These are phyloP conservation scores for Avena sativa DNA, from an alignment of 176 grass and related monocot species.

Conservation along the genomic window DNA sequence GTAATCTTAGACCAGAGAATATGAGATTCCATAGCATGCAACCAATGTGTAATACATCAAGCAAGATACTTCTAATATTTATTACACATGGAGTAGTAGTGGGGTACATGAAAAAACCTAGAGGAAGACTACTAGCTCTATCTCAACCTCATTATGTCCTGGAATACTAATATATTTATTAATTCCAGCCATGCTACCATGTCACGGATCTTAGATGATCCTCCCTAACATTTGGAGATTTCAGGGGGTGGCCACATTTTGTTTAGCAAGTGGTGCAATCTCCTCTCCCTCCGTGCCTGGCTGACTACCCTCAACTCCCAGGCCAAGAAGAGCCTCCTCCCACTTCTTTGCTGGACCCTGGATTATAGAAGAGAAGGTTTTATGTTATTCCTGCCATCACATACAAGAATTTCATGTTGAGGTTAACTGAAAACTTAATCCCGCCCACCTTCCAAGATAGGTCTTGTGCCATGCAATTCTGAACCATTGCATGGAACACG, in stretches of 20 bases:
- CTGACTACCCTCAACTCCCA: constrained; percentile 60
- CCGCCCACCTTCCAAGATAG: constrained; percentile 74
- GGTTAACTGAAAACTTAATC: not conserved
- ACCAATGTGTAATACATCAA: not conserved
- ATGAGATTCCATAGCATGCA: not conserved
- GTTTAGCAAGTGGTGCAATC: constrained; percentile 62
- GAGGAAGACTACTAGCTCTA: constrained; percentile 12
- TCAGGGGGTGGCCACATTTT: constrained; percentile 72
- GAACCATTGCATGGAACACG: constrained; percentile 57
- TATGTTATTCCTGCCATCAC: not conserved
- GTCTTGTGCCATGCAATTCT: constrained; percentile 74
- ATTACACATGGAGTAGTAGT: constrained; percentile 23
- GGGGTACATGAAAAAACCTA: not conserved
- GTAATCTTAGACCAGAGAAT: not conserved
- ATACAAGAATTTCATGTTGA: not conserved
- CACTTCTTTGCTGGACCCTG: constrained; percentile 76
- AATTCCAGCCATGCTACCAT: not conserved
- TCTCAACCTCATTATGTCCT: not conserved
- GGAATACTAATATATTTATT: constrained; percentile 9
- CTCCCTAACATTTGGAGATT: constrained; percentile 8
- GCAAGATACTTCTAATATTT: not conserved
- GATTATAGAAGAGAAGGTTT: constrained; percentile 13
- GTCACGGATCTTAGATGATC: constrained; percentile 3
- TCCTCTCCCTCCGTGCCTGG: constrained; percentile 63
- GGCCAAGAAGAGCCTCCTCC: constrained; percentile 65